Base-by-base conservation (phyloP, 306 rosid species). In the Lathyrus oleraceus region DNA sequence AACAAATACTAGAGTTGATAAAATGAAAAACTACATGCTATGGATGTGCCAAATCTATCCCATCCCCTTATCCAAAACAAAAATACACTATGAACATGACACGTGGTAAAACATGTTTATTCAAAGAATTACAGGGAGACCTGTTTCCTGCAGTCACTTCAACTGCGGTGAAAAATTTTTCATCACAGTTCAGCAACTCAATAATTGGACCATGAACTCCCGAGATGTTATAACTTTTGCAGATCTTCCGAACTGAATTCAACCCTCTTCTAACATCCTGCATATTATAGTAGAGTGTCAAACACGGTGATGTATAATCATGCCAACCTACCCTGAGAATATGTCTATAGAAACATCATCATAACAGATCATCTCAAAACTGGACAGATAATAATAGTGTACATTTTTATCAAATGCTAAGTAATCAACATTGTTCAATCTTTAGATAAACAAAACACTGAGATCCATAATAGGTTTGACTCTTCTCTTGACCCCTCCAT, bases 61-160 rank as follows among this genome's bases (percentile, higher is more conserved):
- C 63, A 16, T 10, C 27, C 65, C 69, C 65, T 23, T 27, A 13
- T n/a, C 44, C 20, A 20, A 9, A 59, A 27, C 36, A 44, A 76
- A 61, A 76, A 61, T 13, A 59, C 47, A 51, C 11, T 62, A 17
- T 48, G n/a, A 40, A 69, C 48, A 70, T 39, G 25, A 35, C 53
- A 32, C 6, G 0, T 58, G 67, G 21, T 32, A 28, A 15, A 63
- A 65, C 30, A 58, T 6, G 21, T 44, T 25, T 43, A 40, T 59
- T 36, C 56, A 15, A 70, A 52, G 12, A 57, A 54, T 32, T 38
- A 58, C 16, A 71, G 16, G 6, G 38, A 38, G 11, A 92, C 98
- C 98, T 94, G 83, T 90, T 94, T 81, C 96, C 98, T 1, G 98
- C 98, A 40, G 97, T 94, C 64, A 94, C 97, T 85, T 94, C 97